A percentile compares a stretch with the other conserved stretches of the same genome.
Conservation (phyloP, 2,329 filamentous ascomycete species). For the Claviceps monticola region DNA sequence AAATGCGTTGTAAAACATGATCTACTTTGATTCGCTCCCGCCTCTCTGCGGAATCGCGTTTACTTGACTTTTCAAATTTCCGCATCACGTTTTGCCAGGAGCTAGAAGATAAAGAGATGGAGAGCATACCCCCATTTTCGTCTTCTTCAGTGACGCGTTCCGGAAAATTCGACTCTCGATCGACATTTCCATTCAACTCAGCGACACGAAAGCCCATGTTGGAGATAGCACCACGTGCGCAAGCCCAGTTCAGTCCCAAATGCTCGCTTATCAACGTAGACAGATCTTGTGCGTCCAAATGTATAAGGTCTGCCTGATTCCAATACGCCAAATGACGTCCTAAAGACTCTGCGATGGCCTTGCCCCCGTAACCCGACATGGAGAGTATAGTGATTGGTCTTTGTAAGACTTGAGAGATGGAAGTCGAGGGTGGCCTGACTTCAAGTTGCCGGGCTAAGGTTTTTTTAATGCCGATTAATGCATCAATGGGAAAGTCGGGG, state of each 20-base stretch:
- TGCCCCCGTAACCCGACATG: constrained; percentile 25
- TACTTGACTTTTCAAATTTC: constrained; percentile 23
- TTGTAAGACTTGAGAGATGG: constrained; percentile 20
- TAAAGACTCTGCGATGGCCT: constrained; percentile 29
- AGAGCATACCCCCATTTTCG: constrained; percentile 18
- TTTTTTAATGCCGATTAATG: constrained; percentile 18
- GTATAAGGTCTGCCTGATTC: constrained; percentile 51
- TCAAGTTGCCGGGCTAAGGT: constrained; percentile 17
- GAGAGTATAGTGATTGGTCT: constrained; percentile 25
- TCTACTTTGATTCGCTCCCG: constrained; percentile 51
- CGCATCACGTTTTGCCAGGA: constrained; percentile 30
- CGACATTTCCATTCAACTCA: constrained; percentile 38
- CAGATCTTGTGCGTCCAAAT: constrained; percentile 55
- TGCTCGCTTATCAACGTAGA: constrained; percentile 57
- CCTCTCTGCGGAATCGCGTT: constrained; percentile 25
- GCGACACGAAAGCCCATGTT: constrained; percentile 43
- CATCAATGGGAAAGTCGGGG: constrained; percentile 20
- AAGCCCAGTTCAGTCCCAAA: constrained; percentile 45
- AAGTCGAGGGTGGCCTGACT: constrained; percentile 13
- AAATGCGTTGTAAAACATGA: constrained; percentile 41
- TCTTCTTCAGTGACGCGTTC: constrained; percentile 18
- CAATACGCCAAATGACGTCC: constrained; percentile 49
- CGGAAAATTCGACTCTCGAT: constrained; percentile 29
- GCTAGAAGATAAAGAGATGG: constrained; percentile 14
- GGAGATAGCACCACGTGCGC: constrained; percentile 33